These are phyloP conservation scores for Barnettozyma hawaiiensis DNA, from an alignment of 1,139 yeast species.

Conservation along the genomic window DNA sequence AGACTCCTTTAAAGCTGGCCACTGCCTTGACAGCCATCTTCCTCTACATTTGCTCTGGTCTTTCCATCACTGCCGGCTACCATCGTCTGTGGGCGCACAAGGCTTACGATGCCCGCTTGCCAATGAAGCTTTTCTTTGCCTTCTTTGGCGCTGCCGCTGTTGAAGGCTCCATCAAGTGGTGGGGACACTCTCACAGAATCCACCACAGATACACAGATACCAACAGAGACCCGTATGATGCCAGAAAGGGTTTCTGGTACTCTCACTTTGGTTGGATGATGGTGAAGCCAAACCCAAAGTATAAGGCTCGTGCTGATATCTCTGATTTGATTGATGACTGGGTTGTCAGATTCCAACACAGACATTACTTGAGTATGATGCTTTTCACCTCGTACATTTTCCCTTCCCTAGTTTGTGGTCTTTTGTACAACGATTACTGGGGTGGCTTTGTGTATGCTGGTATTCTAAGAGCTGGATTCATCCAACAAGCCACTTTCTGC, in stretches of 20 bases:
- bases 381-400: constrained; percentile 58
- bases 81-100: constrained; percentile 88
- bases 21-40: constrained; percentile 56
- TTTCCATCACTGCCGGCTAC: constrained; percentile 95
- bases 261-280: constrained; percentile 99
- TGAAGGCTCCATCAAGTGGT: constrained; percentile 98
- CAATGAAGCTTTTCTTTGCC: constrained; percentile 69
- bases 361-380: constrained; percentile 75
- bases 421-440: constrained; percentile 80
- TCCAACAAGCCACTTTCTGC: constrained; percentile 98
- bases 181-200: constrained; percentile 96
- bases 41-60: constrained; percentile 68
- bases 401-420: constrained; percentile 75
- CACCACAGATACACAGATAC: constrained; percentile 98
- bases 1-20: constrained; percentile 53
- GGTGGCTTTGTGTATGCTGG: constrained; percentile 96
- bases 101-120: constrained; percentile 69
- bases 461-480: constrained; percentile 69
- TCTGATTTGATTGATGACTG: constrained; percentile 87
- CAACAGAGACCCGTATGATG: constrained; percentile 94
- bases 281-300: constrained; percentile 85
- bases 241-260: constrained; percentile 92
- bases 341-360: constrained; percentile 89
- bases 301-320: constrained; percentile 94
- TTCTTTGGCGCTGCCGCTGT: constrained; percentile 92